Evolutionary conservation across 1,284 basidiomycete species (phyloP).

Genomic region (Schizopora paradoxa): DNA sequence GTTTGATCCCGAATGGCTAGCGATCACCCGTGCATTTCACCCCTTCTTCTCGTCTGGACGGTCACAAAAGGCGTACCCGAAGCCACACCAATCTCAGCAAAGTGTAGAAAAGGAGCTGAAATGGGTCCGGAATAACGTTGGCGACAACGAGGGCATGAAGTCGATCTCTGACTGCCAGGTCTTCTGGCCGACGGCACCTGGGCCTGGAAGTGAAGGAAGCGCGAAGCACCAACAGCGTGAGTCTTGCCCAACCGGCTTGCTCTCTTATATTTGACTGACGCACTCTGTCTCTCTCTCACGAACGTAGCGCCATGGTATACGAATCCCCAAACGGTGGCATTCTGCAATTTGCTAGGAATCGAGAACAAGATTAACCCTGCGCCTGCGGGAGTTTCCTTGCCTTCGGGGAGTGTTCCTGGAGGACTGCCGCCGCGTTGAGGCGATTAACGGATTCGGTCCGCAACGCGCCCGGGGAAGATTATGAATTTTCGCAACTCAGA

Average conservation of each 20-base stretch:
- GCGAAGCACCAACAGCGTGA: slow-evolving; percentile 44
- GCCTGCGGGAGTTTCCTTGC: slow-evolving; percentile 2
- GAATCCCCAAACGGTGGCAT: slow-evolving; percentile 88
- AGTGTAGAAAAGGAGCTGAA: slow-evolving; percentile 59
- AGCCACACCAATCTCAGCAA: slow-evolving; percentile 47
- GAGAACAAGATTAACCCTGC: slow-evolving; percentile 70
- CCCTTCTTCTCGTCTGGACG: slow-evolving; percentile 61
- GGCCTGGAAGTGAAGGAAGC: slow-evolving; percentile 39
- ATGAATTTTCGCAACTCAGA: too few species aligned
- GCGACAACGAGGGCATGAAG: slow-evolving; percentile 26
- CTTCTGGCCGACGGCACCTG: slow-evolving; percentile 74
- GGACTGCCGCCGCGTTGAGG: too few species aligned
- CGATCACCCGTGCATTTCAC: slow-evolving; percentile 85
- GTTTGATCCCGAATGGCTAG: slow-evolving; percentile 91
- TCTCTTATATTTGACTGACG: slow-evolving; percentile 9
- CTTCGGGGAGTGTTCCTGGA: too few species aligned
- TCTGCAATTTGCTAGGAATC: slow-evolving; percentile 76
- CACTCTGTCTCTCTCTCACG: slow-evolving; percentile 15
- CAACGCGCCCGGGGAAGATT: not conserved
- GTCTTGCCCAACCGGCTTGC: slow-evolving; percentile 22
- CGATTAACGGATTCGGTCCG: too few species aligned
- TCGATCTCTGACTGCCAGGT: slow-evolving; percentile 58
- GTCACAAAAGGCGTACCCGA: slow-evolving; percentile 53
- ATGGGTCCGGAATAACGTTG: slow-evolving; percentile 60
- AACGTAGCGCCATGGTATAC: slow-evolving; percentile 68